Evolutionary conservation across 805 yeast species (phyloP), one percentile per base, ranked within the genome.

Genomic region (Candida golubevii): DNA sequence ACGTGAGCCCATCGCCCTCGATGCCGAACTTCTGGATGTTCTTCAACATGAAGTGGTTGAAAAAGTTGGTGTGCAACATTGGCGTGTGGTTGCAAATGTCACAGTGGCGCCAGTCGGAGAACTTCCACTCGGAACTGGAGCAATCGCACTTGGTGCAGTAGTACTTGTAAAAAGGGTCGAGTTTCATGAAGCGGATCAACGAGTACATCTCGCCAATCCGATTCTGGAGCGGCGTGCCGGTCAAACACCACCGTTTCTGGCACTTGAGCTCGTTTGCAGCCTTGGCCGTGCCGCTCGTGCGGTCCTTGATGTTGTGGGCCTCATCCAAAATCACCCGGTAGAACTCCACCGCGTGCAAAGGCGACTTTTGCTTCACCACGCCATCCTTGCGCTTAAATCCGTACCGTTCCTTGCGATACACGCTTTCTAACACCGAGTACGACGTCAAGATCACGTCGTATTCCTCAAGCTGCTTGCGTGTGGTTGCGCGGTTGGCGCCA

Each of bases 191-290:
- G 56, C 98, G 72, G 46, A 93, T 84, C 59, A 93, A 68, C 1
- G 98, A 90, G 63, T 93, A 93, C 73, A 93, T 77, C 67, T 93
- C 99, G 36, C 99, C 99, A 58, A 93, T 90, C 50, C 98, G 74
- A 62, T 93, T 93, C 58, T 93, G 99, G 50, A 93, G 70, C 1
- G 99, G 99, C 0, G 99, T 93, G 54, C 99, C 99, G 4, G 96
- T 80, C 28, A 93, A 63, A 65, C 99, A 93, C 85, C 96, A 87
- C 51, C 95, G 68, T 56, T 88, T 87, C 41, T 80, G 70, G 8
- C 95, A 80, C 29, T 74, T 67, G 45, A 93, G 65, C 47, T 72
- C 71, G 59, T 87, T 88, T 1, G 95, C 97, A 2, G 98, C 96
- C 54, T 85, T 82, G 0, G 98, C 90, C 0, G 99, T 93, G 26